A percentile compares a stretch with the other conserved stretches of the same genome.
These are phyloP conservation scores for Gynostemma pentaphyllum DNA, from an alignment of 306 rosid species.

Conservation along the genomic window DNA sequence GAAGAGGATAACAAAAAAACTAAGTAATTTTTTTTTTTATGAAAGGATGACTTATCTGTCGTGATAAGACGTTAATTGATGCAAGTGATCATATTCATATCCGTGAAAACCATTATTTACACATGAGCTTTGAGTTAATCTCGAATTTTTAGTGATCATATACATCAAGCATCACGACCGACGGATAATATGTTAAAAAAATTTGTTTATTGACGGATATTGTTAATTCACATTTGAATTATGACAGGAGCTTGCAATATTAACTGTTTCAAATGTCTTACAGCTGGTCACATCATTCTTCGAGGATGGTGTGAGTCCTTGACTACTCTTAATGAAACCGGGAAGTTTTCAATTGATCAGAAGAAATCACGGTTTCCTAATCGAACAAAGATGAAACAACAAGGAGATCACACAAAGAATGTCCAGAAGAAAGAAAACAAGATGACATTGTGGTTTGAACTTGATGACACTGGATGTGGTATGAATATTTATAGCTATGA, in stretches of 20 bases:
- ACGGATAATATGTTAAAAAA: too few species aligned
- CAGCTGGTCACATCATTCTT: conserved; percentile 95
- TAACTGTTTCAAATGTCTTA: conserved; percentile 19
- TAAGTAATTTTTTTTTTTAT: too few species aligned
- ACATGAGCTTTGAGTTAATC: too few species aligned
- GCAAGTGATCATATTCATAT: too few species aligned
- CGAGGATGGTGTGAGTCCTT: conserved; percentile 79
- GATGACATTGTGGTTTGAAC: conserved; percentile 86
- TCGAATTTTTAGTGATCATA: too few species aligned
- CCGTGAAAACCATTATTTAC: too few species aligned
- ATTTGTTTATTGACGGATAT: too few species aligned
- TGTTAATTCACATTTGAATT: too few species aligned
- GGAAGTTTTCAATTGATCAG: conserved; percentile 35
- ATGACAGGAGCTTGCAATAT: background rate
- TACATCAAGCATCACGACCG: too few species aligned
- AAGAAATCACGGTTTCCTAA: conserved; percentile 42
- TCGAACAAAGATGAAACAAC: conserved; percentile 53
- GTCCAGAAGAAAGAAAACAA: conserved; percentile 45
- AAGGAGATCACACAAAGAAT: conserved; percentile 40
- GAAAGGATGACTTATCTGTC: too few species aligned
- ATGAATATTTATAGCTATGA: conserved; percentile 20
- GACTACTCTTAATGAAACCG: conserved; percentile 21
- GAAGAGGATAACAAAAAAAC: too few species aligned
- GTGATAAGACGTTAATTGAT: too few species aligned
- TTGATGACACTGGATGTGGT: conserved; percentile 96